A percentile compares a stretch with the other conserved stretches of the same genome.
Evolutionary conservation across 768 basidiomycete species (phyloP).

Genomic region (Boletus rufocinnamomeus): DNA sequence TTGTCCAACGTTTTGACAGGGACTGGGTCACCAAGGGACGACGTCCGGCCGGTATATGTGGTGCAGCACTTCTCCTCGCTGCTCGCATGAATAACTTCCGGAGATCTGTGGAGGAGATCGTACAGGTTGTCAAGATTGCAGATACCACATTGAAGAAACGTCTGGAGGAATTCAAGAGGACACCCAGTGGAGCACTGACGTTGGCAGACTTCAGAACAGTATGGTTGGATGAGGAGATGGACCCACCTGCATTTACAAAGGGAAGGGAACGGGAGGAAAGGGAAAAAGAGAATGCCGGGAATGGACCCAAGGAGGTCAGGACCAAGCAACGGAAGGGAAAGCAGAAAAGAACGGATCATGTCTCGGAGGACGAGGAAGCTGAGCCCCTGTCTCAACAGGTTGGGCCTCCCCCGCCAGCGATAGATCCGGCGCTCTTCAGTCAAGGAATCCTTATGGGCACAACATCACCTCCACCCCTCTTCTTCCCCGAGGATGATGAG

Average conservation of each 20-base stretch:
- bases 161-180: constrained; percentile 91
- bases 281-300: constrained; percentile 45
- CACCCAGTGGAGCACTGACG: constrained; percentile 81
- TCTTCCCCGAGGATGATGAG: constrained; percentile 48
- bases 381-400: constrained; percentile 19
- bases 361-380: constrained; percentile 36
- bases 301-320: constrained; percentile 29
- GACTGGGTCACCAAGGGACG: constrained; percentile 98
- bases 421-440: constrained; percentile 63
- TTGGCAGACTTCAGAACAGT: constrained; percentile 88
- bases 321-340: constrained; percentile 38
- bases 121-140: constrained; percentile 99
- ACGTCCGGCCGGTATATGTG: constrained; percentile 96
- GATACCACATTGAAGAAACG: constrained; percentile 92
- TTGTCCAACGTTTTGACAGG: constrained; percentile 90
- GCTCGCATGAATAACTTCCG: constrained; percentile 99
- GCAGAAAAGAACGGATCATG: constrained; percentile 43
- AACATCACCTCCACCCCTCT: constrained; percentile 39
- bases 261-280: constrained; percentile 71
- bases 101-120: constrained; percentile 90
- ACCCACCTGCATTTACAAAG: constrained; percentile 86
- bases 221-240: constrained; percentile 90
- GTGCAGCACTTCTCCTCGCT: constrained; percentile 91
- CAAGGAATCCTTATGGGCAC: constrained; percentile 69
- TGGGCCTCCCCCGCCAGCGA: constrained; percentile 25